Evolutionary conservation across 2,329 filamentous ascomycete species (phyloP), one percentile per base, ranked within the genome.

Genomic region (Basipetospora chlamydospora): DNA sequence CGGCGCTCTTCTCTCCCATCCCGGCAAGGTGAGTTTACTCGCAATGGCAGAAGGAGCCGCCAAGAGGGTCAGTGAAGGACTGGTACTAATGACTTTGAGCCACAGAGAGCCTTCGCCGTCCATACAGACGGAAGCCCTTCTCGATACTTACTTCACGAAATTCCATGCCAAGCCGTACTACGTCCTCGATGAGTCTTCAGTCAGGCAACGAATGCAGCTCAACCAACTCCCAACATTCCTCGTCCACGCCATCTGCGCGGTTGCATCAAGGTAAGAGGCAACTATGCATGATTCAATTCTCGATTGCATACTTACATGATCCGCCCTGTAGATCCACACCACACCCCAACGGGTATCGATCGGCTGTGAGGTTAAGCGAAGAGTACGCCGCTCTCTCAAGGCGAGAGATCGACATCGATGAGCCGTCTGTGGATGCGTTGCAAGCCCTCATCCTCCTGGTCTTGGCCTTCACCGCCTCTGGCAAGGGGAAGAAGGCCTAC

Each of bases 111-210:
- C 44, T 38, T 30, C 41, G 26, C 39, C 46, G 48, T 54, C 54
- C 2, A 58, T 73, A 12, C 66, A 72, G 35, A 66, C 70, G 1
- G 76, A 82, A 47, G 59, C 67, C 1, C 61, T 86, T 20, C 61
- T 92, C 21, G 79, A 92, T 48, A 79, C 77, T 5, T 93, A 87
- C 53, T 92, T 93, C 52, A 60, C 67, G 16, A 72, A 80, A 35
- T 73, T 87, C 26, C 84, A 93, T 52, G 80, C 78, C 35, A 88
- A 86, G 49, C 82, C 84, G 2, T 90, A 80, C 45, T 75, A 82
- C 49, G 77, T 92, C 35, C 63, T 93, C 3, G 83, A 92, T 49
- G 84, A 93, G 55, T 64, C 76, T 1, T 73, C 70, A 0, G 77
- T 81, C 8, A 69, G 84, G 39, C 81, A 87, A 55, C 67, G 77